phyloP scores from a whole-genome alignment of 768 basidiomycete species.

The Phylloporus arenicola region DNA sequence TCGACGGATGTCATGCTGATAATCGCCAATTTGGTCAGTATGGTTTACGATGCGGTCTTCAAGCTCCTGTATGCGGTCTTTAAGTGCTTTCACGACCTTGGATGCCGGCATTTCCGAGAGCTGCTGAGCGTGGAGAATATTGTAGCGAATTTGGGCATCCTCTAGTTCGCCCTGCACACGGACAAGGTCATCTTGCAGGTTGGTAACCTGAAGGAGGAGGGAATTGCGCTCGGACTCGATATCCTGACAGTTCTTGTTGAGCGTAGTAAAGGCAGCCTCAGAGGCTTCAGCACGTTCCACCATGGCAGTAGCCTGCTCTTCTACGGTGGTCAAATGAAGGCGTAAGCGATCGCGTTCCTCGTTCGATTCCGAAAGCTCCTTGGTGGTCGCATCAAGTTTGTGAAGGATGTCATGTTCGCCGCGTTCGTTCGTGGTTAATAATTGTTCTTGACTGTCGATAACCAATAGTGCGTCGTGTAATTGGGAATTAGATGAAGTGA shows the following conservation, averaged over 20 bases:
- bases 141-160: slow-evolving; percentile 57
- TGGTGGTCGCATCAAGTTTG: slow-evolving; percentile 30
- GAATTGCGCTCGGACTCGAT: slow-evolving; percentile 64
- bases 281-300: slow-evolving; percentile 29
- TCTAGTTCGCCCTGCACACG: slow-evolving; percentile 48
- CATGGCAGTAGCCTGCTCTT: slow-evolving; percentile 29
- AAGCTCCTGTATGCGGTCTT: slow-evolving; percentile 63
- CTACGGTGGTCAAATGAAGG: slow-evolving; percentile 34
- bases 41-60: slow-evolving; percentile 59
- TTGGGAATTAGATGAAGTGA: slow-evolving; percentile 15
- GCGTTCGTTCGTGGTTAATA: slow-evolving; percentile 11
- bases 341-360: slow-evolving; percentile 14
- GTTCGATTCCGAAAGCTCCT: slow-evolving; percentile 34
- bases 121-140: slow-evolving; percentile 58
- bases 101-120: slow-evolving; percentile 56
- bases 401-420: slow-evolving; percentile 22
- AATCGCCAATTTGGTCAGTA: slow-evolving; percentile 70
- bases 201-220: slow-evolving; percentile 56
- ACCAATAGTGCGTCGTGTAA: slow-evolving; percentile 12
- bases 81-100: slow-evolving; percentile 50
- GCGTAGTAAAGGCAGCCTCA: slow-evolving; percentile 36
- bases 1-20: slow-evolving; percentile 73
- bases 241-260: slow-evolving; percentile 45
- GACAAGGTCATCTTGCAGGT: slow-evolving; percentile 56
- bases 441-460: slow-evolving; percentile 18